Conservation (phyloP, 2,329 filamentous ascomycete species). For the Sclerotinia glacialis region DNA sequence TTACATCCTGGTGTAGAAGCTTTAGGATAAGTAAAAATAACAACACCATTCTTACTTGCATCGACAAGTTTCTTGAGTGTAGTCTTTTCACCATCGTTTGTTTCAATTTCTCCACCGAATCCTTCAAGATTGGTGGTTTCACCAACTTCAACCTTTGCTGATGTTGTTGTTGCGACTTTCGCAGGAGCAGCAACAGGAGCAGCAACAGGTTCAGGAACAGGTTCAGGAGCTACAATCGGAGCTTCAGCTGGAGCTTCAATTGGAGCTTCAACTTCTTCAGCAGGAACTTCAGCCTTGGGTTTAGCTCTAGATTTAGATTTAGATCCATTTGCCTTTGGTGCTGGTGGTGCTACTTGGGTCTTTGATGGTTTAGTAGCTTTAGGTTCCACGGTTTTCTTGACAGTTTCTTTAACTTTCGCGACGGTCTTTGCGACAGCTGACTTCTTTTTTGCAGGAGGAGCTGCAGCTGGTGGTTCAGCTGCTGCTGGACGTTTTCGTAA, state of each 20-base stretch:
- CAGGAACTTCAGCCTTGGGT: conserved; percentile 40
- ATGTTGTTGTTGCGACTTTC: conserved; percentile 9
- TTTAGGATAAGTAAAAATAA: conserved; percentile 93
- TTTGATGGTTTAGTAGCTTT: conserved; percentile 7
- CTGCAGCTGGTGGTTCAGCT: conserved; percentile 45
- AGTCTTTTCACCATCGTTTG: conserved; percentile 77
- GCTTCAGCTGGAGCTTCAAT: conserved; percentile 26
- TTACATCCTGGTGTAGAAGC: conserved; percentile 93
- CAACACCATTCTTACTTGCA: conserved; percentile 79
- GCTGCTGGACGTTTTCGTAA: conserved; percentile 62
- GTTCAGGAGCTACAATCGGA: conserved; percentile 36
- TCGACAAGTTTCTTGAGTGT: conserved; percentile 78
- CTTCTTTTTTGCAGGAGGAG: conserved; percentile 49
- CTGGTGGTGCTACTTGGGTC: conserved; percentile 22
- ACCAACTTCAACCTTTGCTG: conserved; percentile 48
- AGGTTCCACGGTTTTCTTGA: conserved; percentile 17
- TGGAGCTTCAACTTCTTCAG: conserved; percentile 36
- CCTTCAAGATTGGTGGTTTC: conserved; percentile 54
- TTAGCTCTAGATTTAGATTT: conserved; percentile 36
- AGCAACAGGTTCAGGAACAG: conserved; percentile 30
- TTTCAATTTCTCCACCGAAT: conserved; percentile 74
- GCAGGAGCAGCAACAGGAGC: no score
- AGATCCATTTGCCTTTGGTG: conserved; percentile 48
- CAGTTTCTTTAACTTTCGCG: conserved; percentile 41
- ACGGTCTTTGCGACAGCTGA: conserved; percentile 43